Evolutionary conservation across 306 rosid species (phyloP).

Genomic region (Calophaca sinica): DNA sequence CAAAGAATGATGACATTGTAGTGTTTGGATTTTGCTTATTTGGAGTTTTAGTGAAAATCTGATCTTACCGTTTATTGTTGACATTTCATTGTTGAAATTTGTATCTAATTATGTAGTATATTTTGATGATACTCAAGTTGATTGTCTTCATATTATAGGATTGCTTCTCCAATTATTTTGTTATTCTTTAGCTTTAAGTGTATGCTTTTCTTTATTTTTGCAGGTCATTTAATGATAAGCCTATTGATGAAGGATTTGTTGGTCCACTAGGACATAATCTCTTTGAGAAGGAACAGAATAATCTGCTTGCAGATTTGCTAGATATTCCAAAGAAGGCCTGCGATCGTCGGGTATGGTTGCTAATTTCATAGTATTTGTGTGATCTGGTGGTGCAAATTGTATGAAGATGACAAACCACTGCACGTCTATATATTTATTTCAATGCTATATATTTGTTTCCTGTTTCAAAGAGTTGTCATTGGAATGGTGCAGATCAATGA

Average conservation of each 20-base stretch:
- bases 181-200: conserved; percentile 11
- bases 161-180: conserved; percentile 7
- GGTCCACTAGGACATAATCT: conserved; percentile 79
- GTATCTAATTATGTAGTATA: background rate
- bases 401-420: background rate
- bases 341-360: conserved; percentile 74
- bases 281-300: conserved; percentile 85
- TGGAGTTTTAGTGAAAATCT: background rate
- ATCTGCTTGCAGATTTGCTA: conserved; percentile 76
- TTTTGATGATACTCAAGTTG: background rate
- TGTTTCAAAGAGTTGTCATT: background rate
- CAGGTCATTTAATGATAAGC: conserved; percentile 89
- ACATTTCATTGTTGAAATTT: background rate
- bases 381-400: background rate
- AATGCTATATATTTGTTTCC: background rate
- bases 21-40: background rate
- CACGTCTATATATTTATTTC: background rate
- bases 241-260: conserved; percentile 58
- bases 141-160: background rate
- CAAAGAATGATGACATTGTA: background rate
- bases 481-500: conserved; percentile 78
- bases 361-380: conserved; percentile 13
- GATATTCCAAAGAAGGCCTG: conserved; percentile 93
- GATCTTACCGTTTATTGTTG: background rate
- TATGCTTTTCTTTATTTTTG: conserved; percentile 16